Evolutionary conservation across 2,329 filamentous ascomycete genomes (phyloP).

Genomic region (Xylaria sp.): DNA sequence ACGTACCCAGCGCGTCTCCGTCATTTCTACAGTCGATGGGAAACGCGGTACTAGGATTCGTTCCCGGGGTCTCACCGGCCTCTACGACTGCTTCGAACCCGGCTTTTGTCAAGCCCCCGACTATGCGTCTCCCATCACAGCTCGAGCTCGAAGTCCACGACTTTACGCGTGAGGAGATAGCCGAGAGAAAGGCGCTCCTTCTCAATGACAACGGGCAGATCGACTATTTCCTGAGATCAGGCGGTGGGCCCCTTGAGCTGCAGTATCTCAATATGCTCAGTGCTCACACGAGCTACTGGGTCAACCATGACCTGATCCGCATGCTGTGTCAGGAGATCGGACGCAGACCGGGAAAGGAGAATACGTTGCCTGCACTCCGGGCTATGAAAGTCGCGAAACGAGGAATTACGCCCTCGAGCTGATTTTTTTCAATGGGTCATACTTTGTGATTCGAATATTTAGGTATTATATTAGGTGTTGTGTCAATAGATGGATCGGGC

Average conservation of each 20-base stretch:
- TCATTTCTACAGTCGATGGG: constrained; percentile 73
- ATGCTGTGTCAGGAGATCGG: constrained; percentile 91
- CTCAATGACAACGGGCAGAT: constrained; percentile 98
- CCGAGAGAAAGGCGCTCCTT: constrained; percentile 85
- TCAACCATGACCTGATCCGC: constrained; percentile 84
- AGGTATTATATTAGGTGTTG: neutral
- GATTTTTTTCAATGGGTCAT: constrained; percentile 12
- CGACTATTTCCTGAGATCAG: constrained; percentile 86
- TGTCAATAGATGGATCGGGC: neutral
- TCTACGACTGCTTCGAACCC: constrained; percentile 47
- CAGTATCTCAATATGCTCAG: constrained; percentile 98
- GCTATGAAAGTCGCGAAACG: constrained; percentile 64
- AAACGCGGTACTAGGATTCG: constrained; percentile 69
- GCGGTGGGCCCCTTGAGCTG: constrained; percentile 88
- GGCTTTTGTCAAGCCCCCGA: constrained; percentile 50
- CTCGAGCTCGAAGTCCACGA: constrained; percentile 97
- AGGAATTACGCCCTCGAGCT: constrained; percentile 36
- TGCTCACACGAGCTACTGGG: constrained; percentile 96
- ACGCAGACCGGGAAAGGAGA: constrained; percentile 72
- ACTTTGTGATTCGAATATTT: constrained; percentile 7
- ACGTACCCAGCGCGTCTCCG: constrained; percentile 77
- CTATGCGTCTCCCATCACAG: constrained; percentile 66
- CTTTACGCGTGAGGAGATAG: constrained; percentile 90
- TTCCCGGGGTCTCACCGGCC: constrained; percentile 59
- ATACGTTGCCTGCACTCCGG: constrained; percentile 67